phyloP scores from a whole-genome alignment of 1,284 basidiomycete species.

The Ceratobasidium sp. region DNA sequence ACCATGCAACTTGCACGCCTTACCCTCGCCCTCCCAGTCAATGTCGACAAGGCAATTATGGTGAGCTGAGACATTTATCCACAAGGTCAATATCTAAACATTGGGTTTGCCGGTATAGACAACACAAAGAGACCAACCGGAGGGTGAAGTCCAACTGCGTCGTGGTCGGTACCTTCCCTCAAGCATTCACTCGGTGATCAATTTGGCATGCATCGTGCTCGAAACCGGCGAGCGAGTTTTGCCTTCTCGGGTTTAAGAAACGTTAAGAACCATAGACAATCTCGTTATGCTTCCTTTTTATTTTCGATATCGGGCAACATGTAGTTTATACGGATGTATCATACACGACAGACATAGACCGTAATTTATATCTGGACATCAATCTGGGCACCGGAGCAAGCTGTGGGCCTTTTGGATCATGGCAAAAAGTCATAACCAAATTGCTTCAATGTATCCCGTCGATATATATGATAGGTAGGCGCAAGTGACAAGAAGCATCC shows the following conservation, averaged over 20 bases:
- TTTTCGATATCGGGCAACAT: background rate
- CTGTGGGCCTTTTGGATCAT: background rate
- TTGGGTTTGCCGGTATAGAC: background rate
- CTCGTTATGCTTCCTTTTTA: background rate
- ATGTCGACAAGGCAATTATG: constrained; percentile 71
- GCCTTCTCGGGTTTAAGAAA: constrained; percentile 11
- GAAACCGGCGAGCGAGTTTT: constrained; percentile 30
- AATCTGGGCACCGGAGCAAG: background rate
- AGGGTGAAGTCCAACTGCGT: constrained; percentile 6
- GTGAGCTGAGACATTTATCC: constrained; percentile 47
- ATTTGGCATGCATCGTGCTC: constrained; percentile 23
- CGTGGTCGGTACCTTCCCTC: constrained; percentile 30
- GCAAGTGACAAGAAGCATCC: background rate
- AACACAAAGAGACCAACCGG: constrained; percentile 20
- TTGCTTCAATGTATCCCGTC: background rate
- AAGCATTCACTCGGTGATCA: constrained; percentile 29
- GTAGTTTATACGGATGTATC: constrained; percentile 2
- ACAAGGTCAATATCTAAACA: constrained; percentile 41
- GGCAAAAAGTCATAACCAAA: background rate
- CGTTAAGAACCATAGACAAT: background rate
- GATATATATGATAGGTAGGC: background rate
- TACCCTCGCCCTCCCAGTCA: constrained; percentile 77
- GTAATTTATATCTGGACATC: background rate
- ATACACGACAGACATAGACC: background rate
- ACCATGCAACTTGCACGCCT: constrained; percentile 82